Base-by-base conservation (phyloP, 2,329 filamentous ascomycete genomes). In the Monascus ruber region DNA sequence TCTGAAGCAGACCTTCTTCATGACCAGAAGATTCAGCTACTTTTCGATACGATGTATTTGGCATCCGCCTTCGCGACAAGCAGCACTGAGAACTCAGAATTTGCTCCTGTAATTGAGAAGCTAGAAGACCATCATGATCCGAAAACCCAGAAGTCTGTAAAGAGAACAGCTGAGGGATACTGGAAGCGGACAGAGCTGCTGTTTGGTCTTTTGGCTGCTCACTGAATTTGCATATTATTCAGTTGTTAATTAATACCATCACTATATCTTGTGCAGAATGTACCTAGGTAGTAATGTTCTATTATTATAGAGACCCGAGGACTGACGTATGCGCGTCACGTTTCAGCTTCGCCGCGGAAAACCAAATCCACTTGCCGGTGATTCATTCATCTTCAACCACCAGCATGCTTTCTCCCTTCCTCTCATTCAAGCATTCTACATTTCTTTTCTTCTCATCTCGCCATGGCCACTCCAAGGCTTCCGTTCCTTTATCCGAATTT, bases 181-280 rank as follows among this genome's bases (percentile, higher is more conserved):
- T 91, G 85, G 78, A 85, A 82, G 66, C 77, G 83, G 52, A 91
- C 84, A 7, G 81, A 76, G 58, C 62, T 95, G 46, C 61, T 95
- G 25, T 94, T 95, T 63, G 86, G 83, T 2, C 65, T 94, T 41
- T 63, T 95, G 47, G 71, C 70, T 4, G 40, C 40, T 39, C 17
- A 17, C 17, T 17, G 17, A 17, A 17, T 17, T 3, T 17, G 17
- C 3, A 17, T 17, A 17, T 17, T 17, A 17, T 17, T 3, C 17
- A 3, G 17, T 17, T 3, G 17, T 17, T 17, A 17, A 17, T 17
- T 17, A 17, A 17, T 17, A 17, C 17, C 17, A 17, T 17, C 29
- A 31, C 29, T 31, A 31, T 31, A 31, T 31, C 8, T 11, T 31
- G n/a, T 31, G 29, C 11, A 31, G 29, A 11, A 31, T 11, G n/a